A percentile compares a stretch with the other conserved stretches of the same genome.
These are phyloP conservation scores for Nicotiana obtusifolia DNA, from an alignment of 257 asterid species.

Conservation along the genomic window DNA sequence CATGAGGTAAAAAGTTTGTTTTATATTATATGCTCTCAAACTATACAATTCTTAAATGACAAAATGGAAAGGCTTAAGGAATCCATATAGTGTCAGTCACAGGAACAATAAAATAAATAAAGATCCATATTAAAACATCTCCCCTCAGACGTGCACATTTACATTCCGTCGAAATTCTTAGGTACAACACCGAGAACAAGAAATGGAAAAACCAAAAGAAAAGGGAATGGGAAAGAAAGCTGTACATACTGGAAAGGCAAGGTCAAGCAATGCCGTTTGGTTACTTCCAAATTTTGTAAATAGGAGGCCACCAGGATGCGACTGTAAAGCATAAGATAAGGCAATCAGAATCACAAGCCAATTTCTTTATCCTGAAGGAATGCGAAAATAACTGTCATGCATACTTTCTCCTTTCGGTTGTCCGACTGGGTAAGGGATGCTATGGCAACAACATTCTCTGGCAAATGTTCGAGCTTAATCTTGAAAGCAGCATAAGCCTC, in stretches of 20 bases:
- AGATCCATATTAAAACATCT: neutral
- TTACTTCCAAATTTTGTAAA: slow-evolving; percentile 83
- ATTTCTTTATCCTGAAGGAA: neutral
- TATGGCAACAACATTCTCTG: slow-evolving; percentile 67
- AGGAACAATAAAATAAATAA: neutral
- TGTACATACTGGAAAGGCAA: slow-evolving; percentile 71
- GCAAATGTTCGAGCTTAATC: slow-evolving; percentile 65
- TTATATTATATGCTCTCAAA: neutral
- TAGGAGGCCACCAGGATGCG: slow-evolving; percentile 77
- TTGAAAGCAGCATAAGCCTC: slow-evolving; percentile 65
- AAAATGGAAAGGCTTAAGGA: neutral
- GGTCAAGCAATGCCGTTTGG: slow-evolving; percentile 88
- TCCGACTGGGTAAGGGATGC: slow-evolving; percentile 84
- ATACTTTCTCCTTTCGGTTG: slow-evolving; percentile 83
- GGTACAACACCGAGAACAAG: neutral
- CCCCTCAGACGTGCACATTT: neutral
- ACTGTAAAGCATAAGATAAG: slow-evolving; percentile 34
- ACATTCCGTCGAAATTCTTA: neutral
- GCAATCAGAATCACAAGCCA: neutral
- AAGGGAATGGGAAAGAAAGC: neutral
- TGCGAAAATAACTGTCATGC: slow-evolving; percentile 21
- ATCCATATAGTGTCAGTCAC: neutral
- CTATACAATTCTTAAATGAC: neutral
- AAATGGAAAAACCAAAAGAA: neutral
- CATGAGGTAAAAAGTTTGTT: neutral